phyloP scores from a whole-genome alignment of 805 yeast species.

The Kluyveromyces dobzhanskii region DNA sequence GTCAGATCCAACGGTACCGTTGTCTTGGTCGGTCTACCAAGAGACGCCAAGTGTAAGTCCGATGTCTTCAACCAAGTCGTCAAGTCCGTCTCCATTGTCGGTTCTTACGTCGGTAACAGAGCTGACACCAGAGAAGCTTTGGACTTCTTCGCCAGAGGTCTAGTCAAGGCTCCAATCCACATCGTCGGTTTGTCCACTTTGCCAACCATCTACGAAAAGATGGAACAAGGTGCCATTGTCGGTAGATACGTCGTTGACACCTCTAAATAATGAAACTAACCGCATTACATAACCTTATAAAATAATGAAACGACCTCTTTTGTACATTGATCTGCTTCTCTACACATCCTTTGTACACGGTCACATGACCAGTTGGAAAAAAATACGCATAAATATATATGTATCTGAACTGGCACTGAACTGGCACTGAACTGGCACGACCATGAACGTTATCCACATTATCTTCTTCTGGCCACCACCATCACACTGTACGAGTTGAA shows the following conservation, averaged over 20 bases:
- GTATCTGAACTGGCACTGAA: too few species aligned
- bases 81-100: conserved; percentile 62
- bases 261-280: conserved; percentile 33
- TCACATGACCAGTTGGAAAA: too few species aligned
- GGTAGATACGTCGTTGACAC: conserved; percentile 85
- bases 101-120: conserved; percentile 86
- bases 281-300: too few species aligned
- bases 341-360: too few species aligned
- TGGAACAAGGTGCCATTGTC: conserved; percentile 74
- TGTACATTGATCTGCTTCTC: too few species aligned
- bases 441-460: too few species aligned
- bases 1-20: conserved; percentile 63
- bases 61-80: conserved; percentile 68
- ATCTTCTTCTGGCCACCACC: too few species aligned
- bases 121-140: conserved; percentile 76
- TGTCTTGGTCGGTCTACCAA: conserved; percentile 71
- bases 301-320: too few species aligned
- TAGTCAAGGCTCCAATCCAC: conserved; percentile 61
- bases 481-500: too few species aligned
- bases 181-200: conserved; percentile 66
- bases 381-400: too few species aligned
- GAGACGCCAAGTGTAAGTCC: conserved; percentile 63
- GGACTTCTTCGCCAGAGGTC: conserved; percentile 60
- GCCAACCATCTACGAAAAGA: conserved; percentile 56
- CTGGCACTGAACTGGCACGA: too few species aligned